Percentiles rank a stretch among this genome's conserved stretches.
These are phyloP conservation scores for Piper betle DNA, from an alignment of 164 flowering plant species.

Conservation along the genomic window DNA sequence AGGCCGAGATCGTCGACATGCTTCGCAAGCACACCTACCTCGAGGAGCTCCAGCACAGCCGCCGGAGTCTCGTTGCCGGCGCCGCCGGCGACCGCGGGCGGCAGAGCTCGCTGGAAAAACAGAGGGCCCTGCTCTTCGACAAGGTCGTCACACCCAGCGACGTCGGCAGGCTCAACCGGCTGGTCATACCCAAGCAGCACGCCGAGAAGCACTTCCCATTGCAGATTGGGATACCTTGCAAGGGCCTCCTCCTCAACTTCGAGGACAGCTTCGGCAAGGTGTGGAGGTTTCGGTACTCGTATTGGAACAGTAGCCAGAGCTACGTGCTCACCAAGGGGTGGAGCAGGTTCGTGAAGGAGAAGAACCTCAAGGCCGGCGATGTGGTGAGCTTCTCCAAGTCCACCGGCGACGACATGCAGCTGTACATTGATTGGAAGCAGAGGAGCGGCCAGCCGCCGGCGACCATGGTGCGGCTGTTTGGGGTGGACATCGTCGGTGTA, in stretches of 20 bases:
- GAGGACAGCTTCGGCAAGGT: constrained; percentile 62
- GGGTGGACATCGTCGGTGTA: constrained; percentile 57
- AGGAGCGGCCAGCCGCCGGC: constrained; percentile 18
- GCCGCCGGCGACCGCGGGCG: constrained; percentile 2
- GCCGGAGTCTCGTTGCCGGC: constrained; percentile 13
- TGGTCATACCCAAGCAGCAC: constrained; percentile 88
- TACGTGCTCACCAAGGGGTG: constrained; percentile 87
- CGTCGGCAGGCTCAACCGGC: constrained; percentile 85
- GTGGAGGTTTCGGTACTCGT: constrained; percentile 86
- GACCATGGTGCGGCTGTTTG: constrained; percentile 58
- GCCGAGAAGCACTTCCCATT: constrained; percentile 85
- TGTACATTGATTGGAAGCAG: constrained; percentile 55
- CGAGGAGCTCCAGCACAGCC: constrained; percentile 76
- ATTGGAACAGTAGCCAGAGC: constrained; percentile 92
- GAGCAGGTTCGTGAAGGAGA: constrained; percentile 90
- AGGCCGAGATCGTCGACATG: constrained; percentile 87
- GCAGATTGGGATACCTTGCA: constrained; percentile 25
- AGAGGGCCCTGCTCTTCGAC: constrained; percentile 58
- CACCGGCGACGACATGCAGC: constrained; percentile 40
- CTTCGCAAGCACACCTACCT: constrained; percentile 72
- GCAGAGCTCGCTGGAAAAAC: constrained; percentile 6
- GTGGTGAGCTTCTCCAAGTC: constrained; percentile 48
- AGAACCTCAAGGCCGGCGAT: constrained; percentile 67
- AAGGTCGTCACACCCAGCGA: constrained; percentile 94
- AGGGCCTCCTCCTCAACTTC: constrained; percentile 56